These are phyloP conservation scores for Calocybe gangraenosa DNA, from an alignment of 768 basidiomycete species.

Conservation along the genomic window DNA sequence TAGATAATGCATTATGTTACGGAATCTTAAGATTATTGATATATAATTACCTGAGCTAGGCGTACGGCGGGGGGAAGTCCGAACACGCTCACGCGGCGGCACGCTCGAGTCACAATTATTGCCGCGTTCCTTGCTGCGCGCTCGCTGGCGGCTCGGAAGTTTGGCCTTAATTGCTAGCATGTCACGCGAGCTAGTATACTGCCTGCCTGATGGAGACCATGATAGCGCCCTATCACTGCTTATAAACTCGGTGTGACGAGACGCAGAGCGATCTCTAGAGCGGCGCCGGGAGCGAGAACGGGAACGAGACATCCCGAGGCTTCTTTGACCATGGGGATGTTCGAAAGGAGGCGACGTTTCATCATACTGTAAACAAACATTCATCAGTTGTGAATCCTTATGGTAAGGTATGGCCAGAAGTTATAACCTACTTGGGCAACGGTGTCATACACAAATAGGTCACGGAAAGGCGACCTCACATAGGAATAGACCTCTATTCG, in stretches of 20 bases:
- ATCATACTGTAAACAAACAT: constrained; percentile 61
- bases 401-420: neutral
- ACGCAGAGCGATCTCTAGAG: constrained; percentile 23
- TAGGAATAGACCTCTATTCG: constrained; percentile 80
- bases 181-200: constrained; percentile 18
- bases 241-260: constrained; percentile 11
- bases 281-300: constrained; percentile 22
- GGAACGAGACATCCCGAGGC: constrained; percentile 22
- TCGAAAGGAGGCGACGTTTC: constrained; percentile 35
- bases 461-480: constrained; percentile 83
- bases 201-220: constrained; percentile 32
- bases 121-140: neutral
- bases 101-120: neutral
- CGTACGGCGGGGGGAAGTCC: no score
- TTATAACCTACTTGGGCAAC: constrained; percentile 63
- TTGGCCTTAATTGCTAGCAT: neutral
- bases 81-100: no score
- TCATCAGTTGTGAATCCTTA: constrained; percentile 10
- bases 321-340: constrained; percentile 22
- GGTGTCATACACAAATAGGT: constrained; percentile 77
- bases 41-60: neutral
- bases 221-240: constrained; percentile 24
- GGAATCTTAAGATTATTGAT: neutral
- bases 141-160: neutral
- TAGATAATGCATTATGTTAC: neutral